Base-by-base conservation (phyloP, 768 basidiomycete genomes). In the Suillus variegatus region DNA sequence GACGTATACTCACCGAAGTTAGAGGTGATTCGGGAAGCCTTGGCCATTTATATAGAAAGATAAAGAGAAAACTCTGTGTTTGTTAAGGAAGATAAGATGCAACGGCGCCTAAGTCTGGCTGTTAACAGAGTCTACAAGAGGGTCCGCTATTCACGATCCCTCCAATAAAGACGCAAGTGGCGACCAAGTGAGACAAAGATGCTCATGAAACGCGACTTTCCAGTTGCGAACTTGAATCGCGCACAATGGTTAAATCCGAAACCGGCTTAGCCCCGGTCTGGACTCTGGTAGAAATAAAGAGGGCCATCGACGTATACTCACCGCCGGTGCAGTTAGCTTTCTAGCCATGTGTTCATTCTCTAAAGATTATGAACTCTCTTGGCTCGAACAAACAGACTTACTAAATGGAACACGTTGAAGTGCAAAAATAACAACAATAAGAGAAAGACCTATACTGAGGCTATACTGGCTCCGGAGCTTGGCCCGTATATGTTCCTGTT, bases 241-340 rank as follows among this genome's bases (percentile, higher is more conserved):
- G 65, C 70, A 78, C 74, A 78, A 76, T 72, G 75, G 57, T 51
- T 70, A 74, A 67, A 69, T 75, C 75, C 75, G 76, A 78, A 76
- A 76, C 76, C 75, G 75, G 74, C 71, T 69, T 76, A 78, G 75
- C 67, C 72, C 74, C 75, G 74, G 38, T 13, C 47, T 32, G 32
- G 32, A 32, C 32, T 32, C 6, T 43, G 25, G 58, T 35, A 69
- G 65, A 64, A 61, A n/a, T 63, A 52, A 64, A 61, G 65, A 54
- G 43, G 60, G 57, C 52, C 56, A 51, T 64, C 60, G 63, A 68
- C 64, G 57, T 58, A 72, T 66, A 70, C 73, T 73, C 57, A 41
- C 70, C 74, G 65, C 63, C 41, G 66, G 47, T 55, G 55, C 25
- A 52, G 32, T 72, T 67, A 74, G 62, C 55, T 71, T 72, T 67